These are phyloP conservation scores for Ramaria sp. DNA, from an alignment of 768 basidiomycete species.

Conservation along the genomic window DNA sequence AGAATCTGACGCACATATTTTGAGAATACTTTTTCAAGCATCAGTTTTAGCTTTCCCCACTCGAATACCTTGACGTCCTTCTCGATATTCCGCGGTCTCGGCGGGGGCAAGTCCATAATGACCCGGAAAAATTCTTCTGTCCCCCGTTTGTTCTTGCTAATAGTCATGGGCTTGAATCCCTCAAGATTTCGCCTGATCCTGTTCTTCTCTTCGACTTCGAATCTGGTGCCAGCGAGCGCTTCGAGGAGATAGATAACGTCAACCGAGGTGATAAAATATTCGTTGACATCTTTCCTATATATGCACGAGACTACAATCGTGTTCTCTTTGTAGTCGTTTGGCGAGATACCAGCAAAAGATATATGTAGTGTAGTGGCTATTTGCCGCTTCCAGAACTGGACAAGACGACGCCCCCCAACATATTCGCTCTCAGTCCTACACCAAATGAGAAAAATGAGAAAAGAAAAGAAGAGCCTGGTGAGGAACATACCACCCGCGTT, in stretches of 20 bases:
- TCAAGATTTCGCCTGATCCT: conserved; percentile 91
- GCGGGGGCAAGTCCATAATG: conserved; percentile 93
- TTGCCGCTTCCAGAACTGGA: conserved; percentile 73
- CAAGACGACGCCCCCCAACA: conserved; percentile 63
- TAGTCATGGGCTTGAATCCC: conserved; percentile 80
- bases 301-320: conserved; percentile 93
- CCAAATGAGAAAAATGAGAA: conserved; percentile 44
- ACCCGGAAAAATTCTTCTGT: conserved; percentile 85
- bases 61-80: conserved; percentile 90
- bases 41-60: conserved; percentile 60
- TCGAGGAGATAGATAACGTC: conserved; percentile 93
- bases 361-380: conserved; percentile 69
- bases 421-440: conserved; percentile 61
- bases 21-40: conserved; percentile 67
- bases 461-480: conserved; percentile 40
- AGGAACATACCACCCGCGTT: background rate
- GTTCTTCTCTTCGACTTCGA: conserved; percentile 95
- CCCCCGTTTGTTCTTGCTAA: conserved; percentile 74
- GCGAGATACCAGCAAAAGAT: conserved; percentile 64
- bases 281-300: conserved; percentile 63
- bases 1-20: conserved; percentile 57
- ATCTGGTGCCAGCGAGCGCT: conserved; percentile 58
- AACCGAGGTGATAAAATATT: conserved; percentile 87
- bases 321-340: conserved; percentile 59
- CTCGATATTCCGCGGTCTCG: conserved; percentile 93